Evolutionary conservation across 2,329 filamentous ascomycete genomes (phyloP).

Genomic region (Botryotinia calthae): DNA sequence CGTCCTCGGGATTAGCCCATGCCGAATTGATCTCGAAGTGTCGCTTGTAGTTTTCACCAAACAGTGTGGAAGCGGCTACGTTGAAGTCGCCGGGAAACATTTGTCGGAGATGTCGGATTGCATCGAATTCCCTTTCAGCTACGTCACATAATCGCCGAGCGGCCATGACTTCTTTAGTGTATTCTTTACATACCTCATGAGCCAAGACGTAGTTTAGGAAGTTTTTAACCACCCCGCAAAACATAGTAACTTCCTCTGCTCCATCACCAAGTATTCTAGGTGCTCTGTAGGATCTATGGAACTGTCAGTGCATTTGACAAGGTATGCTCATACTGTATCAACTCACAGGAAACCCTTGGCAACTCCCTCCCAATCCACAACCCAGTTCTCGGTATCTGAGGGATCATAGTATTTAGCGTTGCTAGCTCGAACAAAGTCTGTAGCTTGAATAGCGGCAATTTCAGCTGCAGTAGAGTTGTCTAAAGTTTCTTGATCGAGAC

Average conservation of each 20-base stretch:
- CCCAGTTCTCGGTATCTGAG: slow-evolving; percentile 56
- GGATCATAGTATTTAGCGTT: slow-evolving; percentile 51
- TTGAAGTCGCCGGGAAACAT: slow-evolving; percentile 78
- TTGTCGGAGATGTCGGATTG: slow-evolving; percentile 50
- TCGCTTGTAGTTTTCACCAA: slow-evolving; percentile 48
- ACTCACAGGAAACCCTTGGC: slow-evolving; percentile 75
- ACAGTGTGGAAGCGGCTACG: slow-evolving; percentile 66
- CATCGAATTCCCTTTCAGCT: slow-evolving; percentile 65
- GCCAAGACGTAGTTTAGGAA: slow-evolving; percentile 85
- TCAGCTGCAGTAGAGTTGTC: slow-evolving; percentile 61
- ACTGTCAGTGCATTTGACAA: slow-evolving; percentile 23
- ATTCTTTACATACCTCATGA: slow-evolving; percentile 85
- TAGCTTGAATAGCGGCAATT: slow-evolving; percentile 62
- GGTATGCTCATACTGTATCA: neutral
- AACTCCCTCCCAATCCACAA: slow-evolving; percentile 77
- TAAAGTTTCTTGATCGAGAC: slow-evolving; percentile 59
- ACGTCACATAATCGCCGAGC: slow-evolving; percentile 65
- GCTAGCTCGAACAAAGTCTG: slow-evolving; percentile 53
- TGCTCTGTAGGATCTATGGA: slow-evolving; percentile 53
- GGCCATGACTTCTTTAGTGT: slow-evolving; percentile 61
- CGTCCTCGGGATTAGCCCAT: slow-evolving; percentile 32
- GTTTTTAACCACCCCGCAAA: slow-evolving; percentile 70
- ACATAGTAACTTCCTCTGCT: slow-evolving; percentile 52
- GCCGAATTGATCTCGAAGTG: slow-evolving; percentile 22
- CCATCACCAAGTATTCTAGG: slow-evolving; percentile 56